Base-by-base conservation (phyloP, 2,329 filamentous ascomycete genomes). In the Furcasterigmium sp. region DNA sequence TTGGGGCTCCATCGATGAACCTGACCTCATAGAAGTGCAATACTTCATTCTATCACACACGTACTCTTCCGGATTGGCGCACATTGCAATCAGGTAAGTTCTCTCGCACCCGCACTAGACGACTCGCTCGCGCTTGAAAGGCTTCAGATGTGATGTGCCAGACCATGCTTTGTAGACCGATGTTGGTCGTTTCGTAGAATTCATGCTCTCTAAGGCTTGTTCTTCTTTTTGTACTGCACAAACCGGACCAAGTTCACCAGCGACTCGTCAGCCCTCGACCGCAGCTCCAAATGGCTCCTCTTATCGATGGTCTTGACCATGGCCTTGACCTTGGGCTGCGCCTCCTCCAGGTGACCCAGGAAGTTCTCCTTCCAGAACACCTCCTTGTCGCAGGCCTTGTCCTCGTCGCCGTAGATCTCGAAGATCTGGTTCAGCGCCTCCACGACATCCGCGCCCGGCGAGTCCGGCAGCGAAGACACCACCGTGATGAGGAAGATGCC, bases 351-450 rank as follows among this genome's bases (percentile, higher is more conserved):
- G 47, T 80, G 77, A 51, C 72, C 68, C 43, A 82, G 58, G 54
- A 85, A 80, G 49, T 68, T 69, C 48, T 80, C 71, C 51, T 72
- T 71, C 76, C 81, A 84, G 60, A 85, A 86, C 3, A 85, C 80
- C 20, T 75, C 70, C 45, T 64, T 67, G 56, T 85, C 82, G 55
- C 75, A 82, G 10, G 70, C 64, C 42, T 67, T 70, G 11, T 67
- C 69, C 57, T 81, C 78, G 55, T 85, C 78, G 20, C 72, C 76
- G 60, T 85, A 86, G 8, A 86, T 71, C 51, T 85, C 82, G 51
- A 84, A 83, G 15, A 86, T 49, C 58, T 84, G 79, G 60, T 85
- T 79, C 35, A 85, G 63, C 14, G 79, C 77, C 62, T 85, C 82
- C 25, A 85, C 71, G 5, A 70, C 69, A 37, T 84, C 78, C 2